Evolutionary conservation across 768 basidiomycete species (phyloP).

Genomic region (Phanerodontia chrysosporium): DNA sequence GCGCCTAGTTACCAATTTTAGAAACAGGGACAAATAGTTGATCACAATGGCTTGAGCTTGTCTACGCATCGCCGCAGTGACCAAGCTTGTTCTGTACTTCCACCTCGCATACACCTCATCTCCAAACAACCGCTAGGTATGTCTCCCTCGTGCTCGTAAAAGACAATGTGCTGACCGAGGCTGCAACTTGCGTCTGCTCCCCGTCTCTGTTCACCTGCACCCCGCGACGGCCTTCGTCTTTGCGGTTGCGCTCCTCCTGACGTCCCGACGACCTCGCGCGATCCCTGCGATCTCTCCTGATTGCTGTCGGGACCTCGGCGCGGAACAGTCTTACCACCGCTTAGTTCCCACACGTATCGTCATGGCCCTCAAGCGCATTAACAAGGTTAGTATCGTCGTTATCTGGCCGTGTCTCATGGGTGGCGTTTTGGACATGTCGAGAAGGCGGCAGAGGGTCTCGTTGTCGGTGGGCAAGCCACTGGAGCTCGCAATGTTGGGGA

Average conservation of each 20-base stretch:
- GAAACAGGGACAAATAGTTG: background rate
- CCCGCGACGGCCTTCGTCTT: background rate
- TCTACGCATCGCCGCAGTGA: background rate
- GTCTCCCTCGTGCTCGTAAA: background rate
- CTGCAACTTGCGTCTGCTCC: background rate
- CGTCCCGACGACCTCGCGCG: background rate
- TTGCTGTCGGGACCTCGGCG: background rate
- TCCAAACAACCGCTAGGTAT: background rate
- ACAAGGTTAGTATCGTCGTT: slow-evolving; percentile 66
- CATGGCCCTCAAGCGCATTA: slow-evolving; percentile 99
- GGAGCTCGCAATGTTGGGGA: too few species aligned
- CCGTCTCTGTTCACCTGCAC: background rate
- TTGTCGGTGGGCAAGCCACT: too few species aligned
- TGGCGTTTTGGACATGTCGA: background rate
- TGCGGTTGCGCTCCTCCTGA: background rate
- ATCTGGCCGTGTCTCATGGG: background rate
- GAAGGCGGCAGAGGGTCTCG: slow-evolving; percentile 6
- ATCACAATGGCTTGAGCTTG: too few species aligned
- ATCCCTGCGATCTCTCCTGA: slow-evolving; percentile 2
- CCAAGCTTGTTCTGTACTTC: background rate
- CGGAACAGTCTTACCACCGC: background rate
- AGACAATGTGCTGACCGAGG: background rate
- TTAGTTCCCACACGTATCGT: background rate
- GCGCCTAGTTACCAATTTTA: background rate
- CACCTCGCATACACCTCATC: background rate